phyloP scores from a whole-genome alignment of 345 rosid species.

The Eucalyptus camaldulensis region DNA sequence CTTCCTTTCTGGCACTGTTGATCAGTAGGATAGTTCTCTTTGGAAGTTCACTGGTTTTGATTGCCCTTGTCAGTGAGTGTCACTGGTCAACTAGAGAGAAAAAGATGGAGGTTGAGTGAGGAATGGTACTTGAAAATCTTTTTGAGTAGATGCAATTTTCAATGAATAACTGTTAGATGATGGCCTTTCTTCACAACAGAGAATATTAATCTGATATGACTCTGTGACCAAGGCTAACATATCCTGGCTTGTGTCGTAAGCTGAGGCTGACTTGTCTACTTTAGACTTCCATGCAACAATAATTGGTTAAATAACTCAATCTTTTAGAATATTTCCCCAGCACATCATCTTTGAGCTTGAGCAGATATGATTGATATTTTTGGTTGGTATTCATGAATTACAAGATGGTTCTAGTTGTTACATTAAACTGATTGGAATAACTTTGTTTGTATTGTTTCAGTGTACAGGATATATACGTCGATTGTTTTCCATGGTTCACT shows the following conservation, averaged over 20 bases:
- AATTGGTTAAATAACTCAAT: neutral
- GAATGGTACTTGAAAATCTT: neutral
- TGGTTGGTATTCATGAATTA: neutral
- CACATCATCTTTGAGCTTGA: neutral
- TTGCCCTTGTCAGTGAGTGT: neutral
- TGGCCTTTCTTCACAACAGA: neutral
- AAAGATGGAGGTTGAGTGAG: neutral
- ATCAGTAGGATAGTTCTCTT: neutral
- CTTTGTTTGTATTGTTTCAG: conserved; percentile 24
- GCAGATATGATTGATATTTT: neutral
- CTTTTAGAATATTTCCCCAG: neutral
- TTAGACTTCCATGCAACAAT: neutral
- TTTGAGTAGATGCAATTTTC: neutral
- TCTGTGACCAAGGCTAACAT: neutral
- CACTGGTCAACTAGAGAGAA: neutral
- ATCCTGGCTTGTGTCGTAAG: neutral
- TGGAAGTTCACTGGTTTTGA: neutral
- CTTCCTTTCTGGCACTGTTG: neutral
- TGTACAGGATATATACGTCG: conserved; percentile 78
- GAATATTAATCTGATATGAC: neutral
- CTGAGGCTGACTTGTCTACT: neutral
- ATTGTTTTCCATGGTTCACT: conserved; percentile 80
- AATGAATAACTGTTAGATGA: neutral
- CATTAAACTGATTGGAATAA: neutral
- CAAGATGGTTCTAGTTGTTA: neutral